Base-by-base conservation (phyloP, 1,284 basidiomycete genomes). In the Nidula niveotomentosa region DNA sequence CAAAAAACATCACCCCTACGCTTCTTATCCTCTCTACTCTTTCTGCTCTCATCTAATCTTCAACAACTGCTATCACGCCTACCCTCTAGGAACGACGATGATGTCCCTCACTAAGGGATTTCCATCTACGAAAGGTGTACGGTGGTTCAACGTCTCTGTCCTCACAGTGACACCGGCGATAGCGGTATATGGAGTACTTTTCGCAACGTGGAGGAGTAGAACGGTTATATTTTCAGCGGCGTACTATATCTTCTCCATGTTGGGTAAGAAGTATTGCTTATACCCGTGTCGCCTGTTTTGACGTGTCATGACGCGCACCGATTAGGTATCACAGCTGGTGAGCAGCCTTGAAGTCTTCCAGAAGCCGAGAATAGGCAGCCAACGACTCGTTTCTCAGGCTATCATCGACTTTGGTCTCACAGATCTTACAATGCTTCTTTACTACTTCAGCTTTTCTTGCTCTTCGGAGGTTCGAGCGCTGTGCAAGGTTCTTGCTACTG, bases 321-420 rank as follows among this genome's bases (percentile, higher is more conserved):
- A 54, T 56, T 65, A 81, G 90, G 80, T 54, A 82, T 82, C 48
- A 83, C 81, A 44, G 81, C 81, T 60, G 91, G 91, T 76, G 69
- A 61, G 74, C n/a, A n/a, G n/a, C n/a, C n/a, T n/a, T 60, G 49
- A 10, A 34, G 49, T 17, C 13, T 43, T 56, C 48, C 13, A 37
- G 48, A 47, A 49, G 17, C 9, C 9, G 17, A 18, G 44, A 46
- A 18, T 8, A 10, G 10, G 9, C 18, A 10, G 8, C 9, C 17
- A 46, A 8, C 8, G 17, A 10, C n/a, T n/a, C n/a, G n/a, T 46
- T 10, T 46, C 44, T 10, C 63, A 81, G 94, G 94, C 47, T 96
- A 96, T 73, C 94, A 96, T 73, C 84, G 94, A 49, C 78, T 96
- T 1, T 96, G 92, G 91, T 92, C 94, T 2, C 94, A 96, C 70